Evolutionary conservation across 805 yeast genomes (phyloP), one percentile per base, ranked within the genome.

Genomic region (Deakozyma indianensis): DNA sequence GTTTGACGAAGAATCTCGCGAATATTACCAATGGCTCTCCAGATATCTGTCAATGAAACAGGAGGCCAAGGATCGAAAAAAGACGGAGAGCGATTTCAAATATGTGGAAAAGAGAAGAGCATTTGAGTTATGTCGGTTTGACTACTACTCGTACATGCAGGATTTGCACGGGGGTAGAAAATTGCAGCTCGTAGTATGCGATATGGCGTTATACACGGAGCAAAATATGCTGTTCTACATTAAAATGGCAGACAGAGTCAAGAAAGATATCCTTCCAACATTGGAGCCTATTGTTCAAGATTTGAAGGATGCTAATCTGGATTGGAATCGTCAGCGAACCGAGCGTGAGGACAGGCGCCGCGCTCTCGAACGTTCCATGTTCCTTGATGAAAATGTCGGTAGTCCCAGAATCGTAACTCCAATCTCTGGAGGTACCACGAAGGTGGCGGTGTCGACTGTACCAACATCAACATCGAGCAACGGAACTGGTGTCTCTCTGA

Each of bases 11-110:
- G 68, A 65, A 43, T 63, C 68, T 16, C 53, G 59, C 23, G 69
- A 67, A 49, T 68, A 67, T 51, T 68, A 68, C 50, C 56, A 68
- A 27, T 68, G 71, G 70, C 58, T 68, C 43, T 58, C 69, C 14
- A 53, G 69, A n/a, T 68, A 68, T 45, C 54, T 68, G 22, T 51
- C 68, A 14, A 57, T 56, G 47, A 63, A 62, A 46, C 58, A 59
- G 28, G 67, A 62, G 21, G 55, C 56, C 23, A 50, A 46, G 24
- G 62, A 56, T 16, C 50, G 50, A 16, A 58, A 56, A 50, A 57
- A 57, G 40, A 49, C 48, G 18, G 66, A 56, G 42, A 53, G 59
- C 16, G 71, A 66, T 46, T 50, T 62, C 9, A 69, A 68, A 53
- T 67, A 66, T 45, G 55, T 61, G 27, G 68, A 61, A 22, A 65